These are phyloP conservation scores for Trichosanthes truncata DNA, from an alignment of 306 rosid genomes.

Conservation along the genomic window DNA sequence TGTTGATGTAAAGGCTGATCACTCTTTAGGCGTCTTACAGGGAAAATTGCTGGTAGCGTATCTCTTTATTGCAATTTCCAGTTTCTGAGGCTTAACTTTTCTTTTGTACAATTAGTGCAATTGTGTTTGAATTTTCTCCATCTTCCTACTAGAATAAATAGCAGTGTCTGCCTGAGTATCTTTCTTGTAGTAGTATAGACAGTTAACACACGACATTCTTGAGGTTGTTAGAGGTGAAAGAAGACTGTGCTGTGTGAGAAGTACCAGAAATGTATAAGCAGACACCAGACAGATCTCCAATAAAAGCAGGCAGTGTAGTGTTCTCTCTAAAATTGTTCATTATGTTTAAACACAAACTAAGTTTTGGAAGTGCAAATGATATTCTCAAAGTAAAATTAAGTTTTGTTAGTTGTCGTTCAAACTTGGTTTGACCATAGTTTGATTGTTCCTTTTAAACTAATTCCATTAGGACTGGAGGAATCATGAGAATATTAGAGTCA, in stretches of 20 bases:
- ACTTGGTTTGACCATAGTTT: neutral
- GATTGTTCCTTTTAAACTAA: neutral
- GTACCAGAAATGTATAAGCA: neutral
- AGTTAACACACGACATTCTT: neutral
- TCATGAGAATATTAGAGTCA: neutral
- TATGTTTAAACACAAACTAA: neutral
- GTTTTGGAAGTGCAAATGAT: neutral
- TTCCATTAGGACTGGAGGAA: neutral
- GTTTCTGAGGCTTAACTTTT: neutral
- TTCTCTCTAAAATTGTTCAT: neutral
- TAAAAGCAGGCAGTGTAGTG: neutral
- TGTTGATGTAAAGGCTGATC: neutral
- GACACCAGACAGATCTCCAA: neutral
- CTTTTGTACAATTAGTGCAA: neutral
- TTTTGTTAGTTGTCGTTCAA: neutral
- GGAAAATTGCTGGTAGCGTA: neutral
- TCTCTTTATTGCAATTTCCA: neutral
- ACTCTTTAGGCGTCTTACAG: neutral
- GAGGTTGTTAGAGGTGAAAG: neutral
- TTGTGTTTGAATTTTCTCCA: neutral
- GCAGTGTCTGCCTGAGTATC: neutral
- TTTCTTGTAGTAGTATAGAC: neutral
- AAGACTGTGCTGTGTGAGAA: neutral
- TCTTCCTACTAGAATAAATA: neutral
- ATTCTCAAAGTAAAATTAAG: neutral